These are phyloP conservation scores for Lipomyces orientalis DNA, from an alignment of 805 yeast species.

Conservation along the genomic window DNA sequence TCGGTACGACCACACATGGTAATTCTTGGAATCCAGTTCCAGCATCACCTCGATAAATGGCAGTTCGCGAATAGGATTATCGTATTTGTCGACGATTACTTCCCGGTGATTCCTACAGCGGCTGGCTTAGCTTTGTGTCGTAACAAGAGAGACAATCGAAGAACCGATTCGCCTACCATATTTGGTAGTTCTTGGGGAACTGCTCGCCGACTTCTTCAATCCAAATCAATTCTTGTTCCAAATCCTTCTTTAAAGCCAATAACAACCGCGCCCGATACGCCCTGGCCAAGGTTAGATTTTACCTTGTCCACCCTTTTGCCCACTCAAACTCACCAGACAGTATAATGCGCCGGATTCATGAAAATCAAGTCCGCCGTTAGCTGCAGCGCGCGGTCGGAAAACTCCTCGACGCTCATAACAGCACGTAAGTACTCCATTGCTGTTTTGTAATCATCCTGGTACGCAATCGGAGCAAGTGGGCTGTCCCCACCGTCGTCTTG, in stretches of 20 bases:
- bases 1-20: slow-evolving; percentile 94
- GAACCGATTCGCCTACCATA: slow-evolving; percentile 54
- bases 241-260: slow-evolving; percentile 42
- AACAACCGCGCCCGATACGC: slow-evolving; percentile 46
- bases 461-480: slow-evolving; percentile 52
- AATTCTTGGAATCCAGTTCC: slow-evolving; percentile 82
- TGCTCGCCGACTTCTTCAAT: slow-evolving; percentile 73
- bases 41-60: slow-evolving; percentile 72
- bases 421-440: slow-evolving; percentile 68
- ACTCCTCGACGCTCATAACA: slow-evolving; percentile 63
- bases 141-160: not conserved
- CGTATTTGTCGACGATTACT: slow-evolving; percentile 32
- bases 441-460: slow-evolving; percentile 70
- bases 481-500: slow-evolving; percentile 41
- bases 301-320: not conserved
- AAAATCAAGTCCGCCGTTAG: slow-evolving; percentile 68
- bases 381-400: slow-evolving; percentile 70
- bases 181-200: slow-evolving; percentile 90
- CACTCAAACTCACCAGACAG: slow-evolving; percentile 68
- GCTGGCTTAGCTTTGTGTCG: not conserved
- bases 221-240: slow-evolving; percentile 73
- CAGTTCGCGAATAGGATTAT: slow-evolving; percentile 59
- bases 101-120: slow-evolving; percentile 73
- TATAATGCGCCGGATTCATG: slow-evolving; percentile 85
- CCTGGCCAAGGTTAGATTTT: slow-evolving; percentile 17